These are phyloP conservation scores for Hibiscus tridactylites DNA, from an alignment of 345 rosid genomes.

Conservation along the genomic window DNA sequence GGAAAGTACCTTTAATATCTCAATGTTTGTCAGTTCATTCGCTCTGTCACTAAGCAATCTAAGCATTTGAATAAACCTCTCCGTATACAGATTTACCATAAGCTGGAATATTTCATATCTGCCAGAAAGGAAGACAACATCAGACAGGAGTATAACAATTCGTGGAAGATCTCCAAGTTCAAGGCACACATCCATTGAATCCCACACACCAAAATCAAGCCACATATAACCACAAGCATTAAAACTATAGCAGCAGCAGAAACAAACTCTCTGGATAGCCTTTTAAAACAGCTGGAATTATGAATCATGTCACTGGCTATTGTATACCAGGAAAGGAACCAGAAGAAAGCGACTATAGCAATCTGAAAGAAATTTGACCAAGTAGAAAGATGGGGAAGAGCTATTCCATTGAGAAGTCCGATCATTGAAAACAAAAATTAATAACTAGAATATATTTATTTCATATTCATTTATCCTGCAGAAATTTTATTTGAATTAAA, in stretches of 20 bases:
- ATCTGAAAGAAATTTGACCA: not conserved
- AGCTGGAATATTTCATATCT: constrained; percentile 99
- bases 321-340: not conserved
- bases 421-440: not conserved
- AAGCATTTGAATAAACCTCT: constrained; percentile 99
- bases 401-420: not conserved
- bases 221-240: not conserved
- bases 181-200: not conserved
- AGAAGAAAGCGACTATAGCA: not conserved
- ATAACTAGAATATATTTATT: not conserved
- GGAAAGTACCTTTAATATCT: constrained; percentile 78
- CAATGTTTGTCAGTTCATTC: constrained; percentile 82
- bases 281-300: not conserved
- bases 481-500: not conserved
- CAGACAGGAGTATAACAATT: constrained; percentile 2
- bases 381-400: not conserved
- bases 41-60: constrained; percentile 93
- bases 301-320: not conserved
- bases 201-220: not conserved
- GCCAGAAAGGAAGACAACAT: constrained; percentile 28
- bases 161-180: not conserved
- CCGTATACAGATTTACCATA: constrained; percentile 96
- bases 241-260: not conserved
- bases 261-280: not conserved
- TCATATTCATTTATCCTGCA: not conserved